Conservation (phyloP, 768 basidiomycete genomes). For the Paxillus involutus region DNA sequence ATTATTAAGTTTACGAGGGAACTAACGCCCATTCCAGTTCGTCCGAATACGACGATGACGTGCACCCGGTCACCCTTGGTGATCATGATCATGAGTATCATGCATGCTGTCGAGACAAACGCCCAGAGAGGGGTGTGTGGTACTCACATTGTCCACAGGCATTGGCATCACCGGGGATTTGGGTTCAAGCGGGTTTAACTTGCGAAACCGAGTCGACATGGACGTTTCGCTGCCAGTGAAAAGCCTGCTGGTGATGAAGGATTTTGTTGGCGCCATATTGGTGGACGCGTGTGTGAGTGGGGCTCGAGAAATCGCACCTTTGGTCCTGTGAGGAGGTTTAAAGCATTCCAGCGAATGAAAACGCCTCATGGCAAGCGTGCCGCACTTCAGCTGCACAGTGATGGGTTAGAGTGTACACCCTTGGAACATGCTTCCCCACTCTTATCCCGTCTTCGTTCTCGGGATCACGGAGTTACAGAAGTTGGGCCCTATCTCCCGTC, state of each 20-base stretch:
- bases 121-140: not conserved
- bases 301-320: slow-evolving; percentile 21
- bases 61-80: slow-evolving; percentile 29
- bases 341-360: slow-evolving; percentile 17
- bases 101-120: not conserved
- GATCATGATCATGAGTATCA: not conserved
- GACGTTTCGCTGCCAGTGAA: slow-evolving; percentile 19
- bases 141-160: slow-evolving; percentile 32
- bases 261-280: slow-evolving; percentile 25
- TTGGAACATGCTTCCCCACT: slow-evolving; percentile 13
- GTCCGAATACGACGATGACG: slow-evolving; percentile 32
- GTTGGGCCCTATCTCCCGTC: slow-evolving; percentile 3
- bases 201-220: slow-evolving; percentile 22
- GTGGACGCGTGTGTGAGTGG: slow-evolving; percentile 6
- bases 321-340: slow-evolving; percentile 13
- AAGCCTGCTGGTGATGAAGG: slow-evolving; percentile 17
- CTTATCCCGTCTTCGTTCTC: slow-evolving; percentile 11
- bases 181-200: slow-evolving; percentile 23
- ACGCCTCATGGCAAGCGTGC: slow-evolving; percentile 32
- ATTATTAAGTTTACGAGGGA: slow-evolving; percentile 32
- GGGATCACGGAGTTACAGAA: slow-evolving; percentile 5
- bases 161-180: slow-evolving; percentile 23
- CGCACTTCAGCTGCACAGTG: slow-evolving; percentile 23
- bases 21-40: slow-evolving; percentile 33
- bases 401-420: slow-evolving; percentile 1